Percentiles rank a stretch among this genome's conserved stretches.
phyloP scores from a whole-genome alignment of 345 rosid species.

The Sisymbrium altissimum region DNA sequence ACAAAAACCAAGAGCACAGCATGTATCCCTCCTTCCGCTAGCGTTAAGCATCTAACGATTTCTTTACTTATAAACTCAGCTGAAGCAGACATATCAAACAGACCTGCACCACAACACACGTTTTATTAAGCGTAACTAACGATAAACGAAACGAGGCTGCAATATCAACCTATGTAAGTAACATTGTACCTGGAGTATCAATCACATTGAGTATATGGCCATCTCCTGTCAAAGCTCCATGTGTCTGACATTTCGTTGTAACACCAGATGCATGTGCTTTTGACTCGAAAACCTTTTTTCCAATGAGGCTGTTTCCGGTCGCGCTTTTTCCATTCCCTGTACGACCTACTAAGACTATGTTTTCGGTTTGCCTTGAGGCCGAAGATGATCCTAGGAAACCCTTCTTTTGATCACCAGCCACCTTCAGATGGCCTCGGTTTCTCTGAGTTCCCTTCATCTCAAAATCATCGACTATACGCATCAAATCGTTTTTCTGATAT shows the following conservation, averaged over 20 bases:
- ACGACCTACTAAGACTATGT: conserved; percentile 79
- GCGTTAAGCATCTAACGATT: conserved; percentile 55
- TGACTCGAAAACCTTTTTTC: conserved; percentile 52
- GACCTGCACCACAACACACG: background rate
- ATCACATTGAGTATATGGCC: conserved; percentile 63
- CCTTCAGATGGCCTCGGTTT: too few species aligned
- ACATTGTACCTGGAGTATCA: conserved; percentile 70
- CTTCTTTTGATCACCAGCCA: too few species aligned
- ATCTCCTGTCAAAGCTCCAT: conserved; percentile 28
- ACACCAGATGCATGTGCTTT: conserved; percentile 57
- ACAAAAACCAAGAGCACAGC: conserved; percentile 62
- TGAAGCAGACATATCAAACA: conserved; percentile 44
- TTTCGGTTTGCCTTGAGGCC: background rate
- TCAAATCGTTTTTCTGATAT: too few species aligned
- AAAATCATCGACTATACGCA: too few species aligned
- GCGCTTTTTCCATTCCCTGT: conserved; percentile 89
- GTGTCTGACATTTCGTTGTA: conserved; percentile 56
- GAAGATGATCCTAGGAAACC: too few species aligned
- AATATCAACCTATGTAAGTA: too few species aligned
- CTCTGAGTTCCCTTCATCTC: too few species aligned
- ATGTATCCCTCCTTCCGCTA: conserved; percentile 79
- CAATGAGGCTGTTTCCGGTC: conserved; percentile 66
- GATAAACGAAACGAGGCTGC: too few species aligned
- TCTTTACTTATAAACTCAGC: conserved; percentile 62
- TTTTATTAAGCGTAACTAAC: background rate